These are phyloP conservation scores for Alloteropsis semialata DNA, from an alignment of 176 grass and related monocot genomes.

Conservation along the genomic window DNA sequence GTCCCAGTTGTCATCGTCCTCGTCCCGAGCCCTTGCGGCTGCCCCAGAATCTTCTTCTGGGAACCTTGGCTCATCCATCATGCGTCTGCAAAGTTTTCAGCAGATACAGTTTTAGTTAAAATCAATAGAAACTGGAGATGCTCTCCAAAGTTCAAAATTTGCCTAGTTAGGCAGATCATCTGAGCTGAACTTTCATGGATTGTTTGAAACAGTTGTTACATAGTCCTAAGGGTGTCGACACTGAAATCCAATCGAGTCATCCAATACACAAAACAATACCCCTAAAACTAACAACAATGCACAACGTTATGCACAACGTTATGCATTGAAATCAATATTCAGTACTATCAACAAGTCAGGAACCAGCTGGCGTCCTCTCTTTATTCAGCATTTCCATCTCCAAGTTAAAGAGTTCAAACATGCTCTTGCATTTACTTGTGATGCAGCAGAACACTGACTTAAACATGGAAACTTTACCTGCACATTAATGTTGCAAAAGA, in stretches of 20 bases:
- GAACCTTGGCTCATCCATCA: constrained; percentile 63
- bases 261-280: background rate
- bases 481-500: background rate
- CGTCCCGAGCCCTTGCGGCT: constrained; percentile 31
- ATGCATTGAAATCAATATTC: background rate
- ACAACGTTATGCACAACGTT: background rate
- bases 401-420: background rate
- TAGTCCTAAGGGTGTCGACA: background rate
- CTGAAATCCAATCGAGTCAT: background rate
- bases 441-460: background rate
- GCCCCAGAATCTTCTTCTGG: constrained; percentile 42
- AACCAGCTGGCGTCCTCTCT: background rate
- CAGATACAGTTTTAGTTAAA: background rate
- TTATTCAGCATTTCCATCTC: background rate
- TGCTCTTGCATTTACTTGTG: background rate
- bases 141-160: background rate
- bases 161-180: background rate
- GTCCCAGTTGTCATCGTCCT: constrained; percentile 67
- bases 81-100: constrained; percentile 27
- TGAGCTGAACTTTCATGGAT: background rate
- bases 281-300: background rate
- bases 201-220: background rate
- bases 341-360: background rate
- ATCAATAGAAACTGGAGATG: background rate
- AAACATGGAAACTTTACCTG: background rate